Evolutionary conservation across 805 yeast species (phyloP), one percentile per base, ranked within the genome.

Genomic region (Clavispora santaluciae): DNA sequence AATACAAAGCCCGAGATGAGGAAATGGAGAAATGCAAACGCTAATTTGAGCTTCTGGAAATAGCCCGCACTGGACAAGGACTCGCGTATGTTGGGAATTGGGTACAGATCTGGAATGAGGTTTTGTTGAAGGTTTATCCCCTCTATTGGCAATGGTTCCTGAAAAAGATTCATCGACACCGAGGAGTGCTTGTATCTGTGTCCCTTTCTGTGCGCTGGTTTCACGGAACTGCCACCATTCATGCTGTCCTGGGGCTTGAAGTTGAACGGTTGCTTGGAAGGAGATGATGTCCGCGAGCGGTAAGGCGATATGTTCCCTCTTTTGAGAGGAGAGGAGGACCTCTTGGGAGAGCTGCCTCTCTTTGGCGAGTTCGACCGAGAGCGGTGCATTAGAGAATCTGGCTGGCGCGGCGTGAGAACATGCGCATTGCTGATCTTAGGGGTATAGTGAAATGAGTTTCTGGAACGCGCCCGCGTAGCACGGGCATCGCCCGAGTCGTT

Each of bases 161-260:
- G 96, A 59, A 93, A 91, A 59, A 91, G 75, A 60, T 91, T 90
- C 93, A 91, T 85, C 5, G 96, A 88, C 5, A 91, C 96, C 7
- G 96, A 89, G 3, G 97, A 89, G 61, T 91, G 98, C 59, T 91
- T 91, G 59, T 91, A 91, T 51, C 91, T 76, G 62, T 91, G 99
- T 6, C 99, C 99, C 51, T 90, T 80, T 70, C 99, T 81, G 53
- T 81, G 86, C 0, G 85, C 80, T 1, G 88, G 78, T 54, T 67
- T 74, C 22, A 63, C 59, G 18, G 39, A 35, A 28, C 39, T 41
- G 13, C 41, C 36, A 5, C 34, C 34, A 10, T n/a, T 23, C 57
- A 64, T 59, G 23, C 63, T 45, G 46, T 67, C 74, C 44, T 76
- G 75, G 7, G 84, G 74, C 48, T 77, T 71, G 66, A 83, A 84